A percentile compares a stretch with the other conserved stretches of the same genome.
phyloP scores from a whole-genome alignment of 306 rosid genomes.

The Astragalus membranaceus region DNA sequence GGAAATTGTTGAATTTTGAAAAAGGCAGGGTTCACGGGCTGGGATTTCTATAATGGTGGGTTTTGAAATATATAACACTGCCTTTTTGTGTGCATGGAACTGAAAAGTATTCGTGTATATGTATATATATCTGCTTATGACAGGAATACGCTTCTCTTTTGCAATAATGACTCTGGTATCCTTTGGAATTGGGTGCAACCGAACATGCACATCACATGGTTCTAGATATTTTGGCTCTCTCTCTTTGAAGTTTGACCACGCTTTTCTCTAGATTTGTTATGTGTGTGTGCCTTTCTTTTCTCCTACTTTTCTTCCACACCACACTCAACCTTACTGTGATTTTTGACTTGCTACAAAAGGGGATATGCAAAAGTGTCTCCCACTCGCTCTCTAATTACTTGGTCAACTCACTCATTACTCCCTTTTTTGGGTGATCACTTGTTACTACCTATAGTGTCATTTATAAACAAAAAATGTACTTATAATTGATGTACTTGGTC shows the following conservation, averaged over 20 bases:
- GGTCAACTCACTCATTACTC: conserved; percentile 18
- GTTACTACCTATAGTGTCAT: too few species aligned
- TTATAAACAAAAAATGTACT: too few species aligned
- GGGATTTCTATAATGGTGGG: too few species aligned
- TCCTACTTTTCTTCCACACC: too few species aligned
- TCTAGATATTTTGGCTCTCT: not conserved
- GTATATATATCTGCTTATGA: not conserved
- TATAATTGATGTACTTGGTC: too few species aligned
- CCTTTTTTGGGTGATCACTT: too few species aligned
- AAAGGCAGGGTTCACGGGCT: too few species aligned
- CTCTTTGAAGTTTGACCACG: not conserved
- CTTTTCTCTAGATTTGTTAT: not conserved
- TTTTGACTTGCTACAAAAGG: conserved; percentile 44
- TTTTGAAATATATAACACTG: too few species aligned
- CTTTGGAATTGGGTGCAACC: not conserved
- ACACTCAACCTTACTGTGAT: not conserved
- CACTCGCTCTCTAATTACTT: conserved; percentile 31
- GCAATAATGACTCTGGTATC: not conserved
- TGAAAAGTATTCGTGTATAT: too few species aligned
- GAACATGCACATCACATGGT: not conserved
- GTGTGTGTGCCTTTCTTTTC: not conserved
- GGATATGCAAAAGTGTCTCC: conserved; percentile 38
- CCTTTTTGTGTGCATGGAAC: not conserved
- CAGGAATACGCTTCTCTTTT: not conserved
- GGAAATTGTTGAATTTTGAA: not conserved